Percentiles rank a stretch among this genome's conserved stretches.
These are phyloP conservation scores for Lineolata rhizophorae DNA, from an alignment of 495 filamentous ascomycete species.

Conservation along the genomic window DNA sequence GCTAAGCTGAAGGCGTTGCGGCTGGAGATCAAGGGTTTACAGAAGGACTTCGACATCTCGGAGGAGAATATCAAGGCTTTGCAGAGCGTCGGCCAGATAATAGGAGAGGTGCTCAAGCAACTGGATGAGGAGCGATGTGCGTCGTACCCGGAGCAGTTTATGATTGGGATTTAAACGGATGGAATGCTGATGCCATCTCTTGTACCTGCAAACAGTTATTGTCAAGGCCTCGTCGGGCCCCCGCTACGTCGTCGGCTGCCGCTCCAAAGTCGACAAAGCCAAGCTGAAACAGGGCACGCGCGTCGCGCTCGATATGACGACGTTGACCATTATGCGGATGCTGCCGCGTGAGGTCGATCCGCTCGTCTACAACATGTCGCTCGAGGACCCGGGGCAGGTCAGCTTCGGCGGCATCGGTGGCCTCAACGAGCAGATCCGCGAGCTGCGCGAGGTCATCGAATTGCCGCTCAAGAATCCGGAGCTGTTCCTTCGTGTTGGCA, in stretches of 20 bases:
- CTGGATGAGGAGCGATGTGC: conserved; percentile 96
- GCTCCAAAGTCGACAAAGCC: conserved; percentile 88
- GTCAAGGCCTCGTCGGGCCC: conserved; percentile 92
- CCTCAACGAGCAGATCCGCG: conserved; percentile 95
- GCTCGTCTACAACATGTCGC: conserved; percentile 98
- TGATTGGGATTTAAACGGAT: too few species aligned
- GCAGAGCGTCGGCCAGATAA: conserved; percentile 98
- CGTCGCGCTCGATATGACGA: conserved; percentile 98
- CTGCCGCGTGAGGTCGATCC: conserved; percentile 95
- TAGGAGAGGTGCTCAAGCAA: conserved; percentile 96
- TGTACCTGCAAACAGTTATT: conserved; percentile 26
- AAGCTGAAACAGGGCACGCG: conserved; percentile 97
- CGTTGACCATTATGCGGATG: conserved; percentile 99
- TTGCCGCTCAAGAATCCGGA: conserved; percentile 97
- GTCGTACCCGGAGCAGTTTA: too few species aligned
- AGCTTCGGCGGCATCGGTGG: conserved; percentile 98
- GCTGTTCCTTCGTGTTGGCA: conserved; percentile 87
- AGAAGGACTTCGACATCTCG: conserved; percentile 86
- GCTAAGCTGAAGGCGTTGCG: conserved; percentile 83
- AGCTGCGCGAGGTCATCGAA: conserved; percentile 95
- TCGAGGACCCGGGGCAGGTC: conserved; percentile 94
- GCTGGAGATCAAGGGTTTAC: conserved; percentile 81
- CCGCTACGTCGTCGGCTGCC: conserved; percentile 94
- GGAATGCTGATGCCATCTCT: too few species aligned
- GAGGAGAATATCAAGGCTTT: conserved; percentile 99